These are phyloP conservation scores for Onygena corvina DNA, from an alignment of 2,329 filamentous ascomycete genomes.

Conservation along the genomic window DNA sequence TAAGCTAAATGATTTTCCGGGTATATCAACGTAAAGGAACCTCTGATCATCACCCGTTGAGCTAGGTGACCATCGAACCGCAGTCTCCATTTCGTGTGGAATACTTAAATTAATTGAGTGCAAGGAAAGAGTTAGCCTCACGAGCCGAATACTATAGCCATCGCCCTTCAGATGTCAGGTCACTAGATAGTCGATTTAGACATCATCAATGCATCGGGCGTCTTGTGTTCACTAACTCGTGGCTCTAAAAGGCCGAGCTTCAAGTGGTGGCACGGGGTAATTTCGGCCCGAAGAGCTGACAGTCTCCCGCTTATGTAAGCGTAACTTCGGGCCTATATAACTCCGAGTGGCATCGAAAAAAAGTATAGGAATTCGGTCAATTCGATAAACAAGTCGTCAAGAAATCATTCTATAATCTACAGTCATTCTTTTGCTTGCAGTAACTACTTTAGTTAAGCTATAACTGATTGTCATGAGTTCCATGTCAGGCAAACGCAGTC, in stretches of 20 bases:
- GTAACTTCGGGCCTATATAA: not conserved
- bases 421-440: not conserved
- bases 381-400: no score
- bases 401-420: no score
- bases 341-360: no score
- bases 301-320: not conserved
- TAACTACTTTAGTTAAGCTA: not conserved
- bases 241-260: not conserved
- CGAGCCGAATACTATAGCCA: no score
- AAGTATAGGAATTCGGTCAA: no score
- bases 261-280: not conserved
- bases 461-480: not conserved
- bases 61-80: slow-evolving; percentile 52
- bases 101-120: not conserved
- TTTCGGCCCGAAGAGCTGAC: not conserved
- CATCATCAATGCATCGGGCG: not conserved
- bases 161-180: slow-evolving; percentile 2
- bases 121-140: no score
- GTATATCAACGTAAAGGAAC: slow-evolving; percentile 51
- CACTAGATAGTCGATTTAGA: not conserved
- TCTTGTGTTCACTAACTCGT: not conserved
- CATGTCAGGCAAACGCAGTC: slow-evolving; percentile 1
- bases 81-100: slow-evolving; percentile 41
- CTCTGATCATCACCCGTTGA: slow-evolving; percentile 42
- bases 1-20: slow-evolving; percentile 46